Evolutionary conservation across 768 basidiomycete species (phyloP), one percentile per base, ranked within the genome.

Genomic region (Suillus decipiens): DNA sequence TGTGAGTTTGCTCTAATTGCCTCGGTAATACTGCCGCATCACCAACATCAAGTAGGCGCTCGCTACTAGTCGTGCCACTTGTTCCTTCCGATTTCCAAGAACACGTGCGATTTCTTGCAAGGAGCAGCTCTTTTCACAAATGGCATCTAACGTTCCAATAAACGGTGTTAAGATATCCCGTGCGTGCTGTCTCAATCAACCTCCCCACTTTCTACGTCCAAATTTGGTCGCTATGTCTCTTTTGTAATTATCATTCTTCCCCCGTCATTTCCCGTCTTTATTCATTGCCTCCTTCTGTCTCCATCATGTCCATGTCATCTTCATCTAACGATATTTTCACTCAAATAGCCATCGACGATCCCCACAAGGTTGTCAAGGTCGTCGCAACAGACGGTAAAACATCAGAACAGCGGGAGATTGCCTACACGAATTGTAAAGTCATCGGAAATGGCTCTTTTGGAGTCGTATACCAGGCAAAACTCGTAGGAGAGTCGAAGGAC

Each of bases 371-470:
- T 72, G 90, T 96, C 81, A 95, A 93, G 77, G 97, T 99, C 71
- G 83, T 92, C 75, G 96, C 96, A 63, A 93, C 90, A 66, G 92
- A 96, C 72, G 97, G 97, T 79, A 98, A 96, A 86, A 81, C 89
- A 7, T 95, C 93, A 71, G 90, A 92, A 57, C 89, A 91, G 66
- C 84, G 85, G 72, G 91, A 95, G 70, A 88, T 99, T 71, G 85
- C 89, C 55, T 99, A 99, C 81, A 97, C 93, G 70, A 95, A 93
- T 76, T 96, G 92, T 84, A 99, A 97, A 80, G 93, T 99, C 74
- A 92, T 96, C 72, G 97, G 97, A 61, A 99, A 99, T 74, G 97
- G 97, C 77, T 96, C 95, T 63, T 99, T 99, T 72, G 97, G 97
- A 69, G 96, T 99, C 76, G 97, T 99, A 67, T 99, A 96, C 77